Conservation (phyloP, 2,329 filamentous ascomycete species). For the Cladophialophora immunda region DNA sequence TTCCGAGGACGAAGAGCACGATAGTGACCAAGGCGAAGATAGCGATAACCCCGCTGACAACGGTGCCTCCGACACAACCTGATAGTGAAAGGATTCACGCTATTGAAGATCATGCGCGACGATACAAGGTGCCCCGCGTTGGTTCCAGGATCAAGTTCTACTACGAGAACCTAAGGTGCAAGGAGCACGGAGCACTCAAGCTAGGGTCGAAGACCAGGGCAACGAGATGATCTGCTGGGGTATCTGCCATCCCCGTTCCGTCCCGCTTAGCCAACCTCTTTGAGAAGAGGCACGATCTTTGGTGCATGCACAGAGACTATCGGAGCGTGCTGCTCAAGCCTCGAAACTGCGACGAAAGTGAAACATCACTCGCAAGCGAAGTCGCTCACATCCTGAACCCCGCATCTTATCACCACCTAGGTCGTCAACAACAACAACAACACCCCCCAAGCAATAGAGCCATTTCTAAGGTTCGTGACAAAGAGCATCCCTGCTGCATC, state of each 20-base stretch:
- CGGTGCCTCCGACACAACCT: constrained; percentile 11
- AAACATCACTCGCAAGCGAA: constrained; percentile 21
- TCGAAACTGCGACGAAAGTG: constrained; percentile 12
- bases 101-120: constrained; percentile 9
- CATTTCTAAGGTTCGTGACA: constrained; percentile 7
- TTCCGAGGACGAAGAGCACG: constrained; percentile 52
- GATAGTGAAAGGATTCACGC: background rate
- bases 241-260: constrained; percentile 16
- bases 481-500: constrained; percentile 7
- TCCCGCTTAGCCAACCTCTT: background rate
- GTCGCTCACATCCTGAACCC: constrained; percentile 8
- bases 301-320: background rate
- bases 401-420: constrained; percentile 13
- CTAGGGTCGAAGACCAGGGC: background rate
- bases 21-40: constrained; percentile 43
- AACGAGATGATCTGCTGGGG: constrained; percentile 15
- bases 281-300: constrained; percentile 3
- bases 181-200: background rate
- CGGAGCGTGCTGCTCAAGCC: background rate
- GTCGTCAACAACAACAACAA: constrained; percentile 1
- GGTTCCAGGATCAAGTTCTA: background rate
- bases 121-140: constrained; percentile 7
- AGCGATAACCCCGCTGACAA: constrained; percentile 5
- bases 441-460: background rate
- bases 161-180: background rate